A percentile compares a stretch with the other conserved stretches of the same genome.
Evolutionary conservation across 177 flowering plant species (phyloP).

Genomic region (Vitis hybrid): DNA sequence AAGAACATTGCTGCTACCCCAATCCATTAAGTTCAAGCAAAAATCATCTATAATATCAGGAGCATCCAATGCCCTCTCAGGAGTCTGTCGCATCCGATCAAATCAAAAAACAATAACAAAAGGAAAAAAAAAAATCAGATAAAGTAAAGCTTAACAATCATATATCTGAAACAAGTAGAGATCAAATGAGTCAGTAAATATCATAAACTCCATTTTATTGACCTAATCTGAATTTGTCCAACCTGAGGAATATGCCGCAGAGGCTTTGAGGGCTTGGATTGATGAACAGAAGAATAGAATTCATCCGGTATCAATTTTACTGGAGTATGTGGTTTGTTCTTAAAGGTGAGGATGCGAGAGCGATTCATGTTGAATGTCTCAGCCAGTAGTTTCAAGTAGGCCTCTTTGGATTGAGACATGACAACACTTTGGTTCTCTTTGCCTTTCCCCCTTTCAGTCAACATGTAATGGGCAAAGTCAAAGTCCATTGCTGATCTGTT

Average conservation of each 20-base stretch:
- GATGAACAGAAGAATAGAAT: slow-evolving; percentile 10
- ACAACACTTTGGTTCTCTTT: slow-evolving; percentile 28
- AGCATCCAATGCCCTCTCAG: too few species aligned
- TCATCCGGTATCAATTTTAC: slow-evolving; percentile 23
- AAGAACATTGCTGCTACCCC: too few species aligned
- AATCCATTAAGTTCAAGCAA: too few species aligned
- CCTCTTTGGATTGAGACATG: slow-evolving; percentile 35
- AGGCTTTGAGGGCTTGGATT: slow-evolving; percentile 24
- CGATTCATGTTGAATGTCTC: slow-evolving; percentile 41
- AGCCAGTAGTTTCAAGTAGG: slow-evolving; percentile 36
- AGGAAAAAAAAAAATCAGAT: too few species aligned
- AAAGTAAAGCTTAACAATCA: too few species aligned
- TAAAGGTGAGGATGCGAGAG: slow-evolving; percentile 42
- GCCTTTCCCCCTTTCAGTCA: slow-evolving; percentile 32
- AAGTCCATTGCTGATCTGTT: slow-evolving; percentile 50
- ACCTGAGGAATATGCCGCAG: slow-evolving; percentile 42
- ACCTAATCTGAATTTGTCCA: too few species aligned
- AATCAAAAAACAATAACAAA: too few species aligned
- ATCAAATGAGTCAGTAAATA: too few species aligned
- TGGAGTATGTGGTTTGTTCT: slow-evolving; percentile 39
- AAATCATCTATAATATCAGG: too few species aligned
- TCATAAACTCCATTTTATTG: too few species aligned
- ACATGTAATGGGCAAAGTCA: slow-evolving; percentile 43
- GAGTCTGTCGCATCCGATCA: too few species aligned
- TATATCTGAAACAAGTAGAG: too few species aligned